Evolutionary conservation across 257 asterid genomes (phyloP), one percentile per base, ranked within the genome.

Genomic region (Gardenia jasminoides): DNA sequence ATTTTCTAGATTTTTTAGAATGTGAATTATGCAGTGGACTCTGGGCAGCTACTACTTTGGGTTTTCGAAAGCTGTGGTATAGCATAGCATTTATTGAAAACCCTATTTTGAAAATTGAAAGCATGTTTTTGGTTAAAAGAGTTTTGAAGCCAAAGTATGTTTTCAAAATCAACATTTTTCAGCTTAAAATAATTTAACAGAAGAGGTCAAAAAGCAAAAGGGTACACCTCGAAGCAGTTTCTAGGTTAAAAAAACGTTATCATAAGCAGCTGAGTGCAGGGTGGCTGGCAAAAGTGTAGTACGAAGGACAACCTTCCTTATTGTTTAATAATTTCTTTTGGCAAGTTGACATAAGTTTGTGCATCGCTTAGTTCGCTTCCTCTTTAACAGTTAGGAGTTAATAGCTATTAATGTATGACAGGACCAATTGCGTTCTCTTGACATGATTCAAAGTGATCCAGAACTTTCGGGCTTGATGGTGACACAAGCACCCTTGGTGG

Each of bases 401-500:
- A 72, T 66, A 30, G 56, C 28, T 47, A 64, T 48, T 70, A 66
- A 67, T 73, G 75, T 80, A 48, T 81, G 52, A 81, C 96, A 96
- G 98, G 98, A 92, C 83, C 99, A 96, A 88, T 82, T 88, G 76
- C 93, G 96, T 72, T 92, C 97, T 47, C 86, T 95, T 20, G 75
- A 82, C 88, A 83, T 74, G 79, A 88, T 93, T 66, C 80, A 83
- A 80, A 83, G 85, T 76, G 98, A 96, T 83, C 89, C 88, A 13
- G 99, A 93, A 86, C 97, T 96, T 26, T 85, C 92, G 43, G 70
- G 85, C 81, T 87, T 96, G 88, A 81, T 84, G 30, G 82, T 88
- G 93, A 82, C 90, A 78, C 86, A 89, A 87, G 97, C 99, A 70
- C 99, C 99, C 61, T 96, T 96, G 28, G 98, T 96, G 79, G 99